Conservation (phyloP, 306 rosid genomes). For the Geum urbanum region DNA sequence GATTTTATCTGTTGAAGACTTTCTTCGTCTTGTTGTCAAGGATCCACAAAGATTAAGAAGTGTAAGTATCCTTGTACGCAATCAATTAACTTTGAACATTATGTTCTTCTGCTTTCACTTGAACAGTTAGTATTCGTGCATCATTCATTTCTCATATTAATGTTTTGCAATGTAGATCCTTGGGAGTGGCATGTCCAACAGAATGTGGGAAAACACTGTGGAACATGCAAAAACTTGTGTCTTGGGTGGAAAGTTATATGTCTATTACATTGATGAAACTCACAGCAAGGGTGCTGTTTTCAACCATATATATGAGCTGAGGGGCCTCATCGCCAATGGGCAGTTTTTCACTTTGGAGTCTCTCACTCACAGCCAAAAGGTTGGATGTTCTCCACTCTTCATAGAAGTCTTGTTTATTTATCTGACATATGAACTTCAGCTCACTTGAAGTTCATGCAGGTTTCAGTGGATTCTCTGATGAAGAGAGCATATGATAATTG, state of each 20-base stretch:
- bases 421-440: neutral
- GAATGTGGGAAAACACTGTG: conserved; percentile 91
- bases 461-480: conserved; percentile 71
- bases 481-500: conserved; percentile 83
- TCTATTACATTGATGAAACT: conserved; percentile 58
- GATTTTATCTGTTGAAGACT: conserved; percentile 68
- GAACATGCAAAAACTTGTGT: conserved; percentile 93
- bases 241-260: conserved; percentile 68
- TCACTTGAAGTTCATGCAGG: conserved; percentile 39
- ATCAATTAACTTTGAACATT: neutral
- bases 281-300: conserved; percentile 58
- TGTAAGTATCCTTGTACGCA: conserved; percentile 40
- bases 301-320: conserved; percentile 76
- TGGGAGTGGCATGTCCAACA: conserved; percentile 88
- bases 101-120: conserved; percentile 10
- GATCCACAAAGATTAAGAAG: conserved; percentile 74
- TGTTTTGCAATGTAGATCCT: conserved; percentile 45
- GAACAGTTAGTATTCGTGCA: neutral
- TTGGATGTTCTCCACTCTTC: conserved; percentile 16
- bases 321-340: conserved; percentile 66
- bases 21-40: conserved; percentile 63
- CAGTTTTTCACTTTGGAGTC: conserved; percentile 70
- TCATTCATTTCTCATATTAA: conserved; percentile 8
- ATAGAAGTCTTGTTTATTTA: neutral
- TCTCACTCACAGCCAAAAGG: conserved; percentile 73